A percentile compares a stretch with the other conserved stretches of the same genome.
Evolutionary conservation across 257 asterid genomes (phyloP).

Genomic region (Solanum dulcamara): DNA sequence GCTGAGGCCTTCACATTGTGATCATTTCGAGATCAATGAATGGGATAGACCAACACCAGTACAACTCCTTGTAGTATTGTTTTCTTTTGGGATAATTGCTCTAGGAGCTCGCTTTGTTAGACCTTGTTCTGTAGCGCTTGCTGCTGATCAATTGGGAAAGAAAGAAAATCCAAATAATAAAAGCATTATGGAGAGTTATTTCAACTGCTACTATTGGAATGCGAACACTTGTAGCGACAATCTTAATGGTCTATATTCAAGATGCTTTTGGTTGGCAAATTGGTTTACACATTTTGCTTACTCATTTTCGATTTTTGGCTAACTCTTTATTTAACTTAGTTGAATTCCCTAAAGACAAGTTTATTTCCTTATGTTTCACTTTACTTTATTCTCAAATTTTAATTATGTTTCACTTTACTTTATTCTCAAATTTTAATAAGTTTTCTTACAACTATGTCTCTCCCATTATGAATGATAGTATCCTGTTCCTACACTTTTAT

Average conservation of each 20-base stretch:
- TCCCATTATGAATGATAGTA: too few relatives aligned
- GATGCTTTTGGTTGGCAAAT: constrained; percentile 14
- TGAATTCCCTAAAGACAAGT: too few relatives aligned
- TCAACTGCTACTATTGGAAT: constrained; percentile 3
- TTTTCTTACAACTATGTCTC: too few relatives aligned
- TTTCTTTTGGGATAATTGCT: not conserved
- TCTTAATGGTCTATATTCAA: constrained; percentile 11
- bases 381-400: too few relatives aligned
- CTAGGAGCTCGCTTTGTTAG: constrained; percentile 14
- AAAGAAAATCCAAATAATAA: not conserved
- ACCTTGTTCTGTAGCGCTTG: constrained; percentile 13
- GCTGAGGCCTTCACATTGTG: constrained; percentile 4
- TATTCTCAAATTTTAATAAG: too few relatives aligned
- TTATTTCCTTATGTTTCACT: too few relatives aligned
- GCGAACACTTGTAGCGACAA: not conserved
- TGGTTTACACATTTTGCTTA: too few relatives aligned
- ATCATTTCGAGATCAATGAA: not conserved
- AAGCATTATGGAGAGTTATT: not conserved
- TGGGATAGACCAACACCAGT: not conserved
- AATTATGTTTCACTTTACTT: too few relatives aligned
- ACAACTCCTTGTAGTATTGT: not conserved
- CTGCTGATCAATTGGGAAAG: not conserved
- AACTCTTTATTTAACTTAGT: too few relatives aligned
- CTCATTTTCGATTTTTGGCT: too few relatives aligned
- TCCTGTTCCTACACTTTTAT: too few relatives aligned